Evolutionary conservation across 164 flowering plant genomes (phyloP), one percentile per base, ranked within the genome.

Genomic region (Magnolia sinica): DNA sequence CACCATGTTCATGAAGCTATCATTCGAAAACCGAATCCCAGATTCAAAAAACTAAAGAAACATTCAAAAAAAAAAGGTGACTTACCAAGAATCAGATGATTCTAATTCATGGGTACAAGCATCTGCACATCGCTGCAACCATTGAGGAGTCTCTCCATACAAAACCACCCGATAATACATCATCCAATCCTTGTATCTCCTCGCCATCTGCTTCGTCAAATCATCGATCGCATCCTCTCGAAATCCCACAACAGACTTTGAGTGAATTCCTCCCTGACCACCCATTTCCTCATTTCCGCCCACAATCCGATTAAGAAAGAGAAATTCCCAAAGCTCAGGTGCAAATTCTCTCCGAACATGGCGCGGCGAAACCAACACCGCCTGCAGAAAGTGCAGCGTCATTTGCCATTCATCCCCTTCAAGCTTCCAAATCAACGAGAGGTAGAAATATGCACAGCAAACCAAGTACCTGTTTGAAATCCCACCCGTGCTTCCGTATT

Each of bases 311-410:
- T 82, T 76, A 24, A 72, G 72, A 59, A 89, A 81, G 13, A 91
- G 79, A 55, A 31, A 80, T 64, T 74, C 70, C 74, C 91, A 91
- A 11, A 92, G 84, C 52, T 83, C 83, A 0, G 89, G 89, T 0
- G 86, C 86, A 68, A 91, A 70, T 71, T 89, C 88, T 14, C 23
- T 73, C n/a, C 76, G 75, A 14, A 90, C 82, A 61, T 82, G 79
- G 64, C 75, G 45, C 0, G 97, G 95, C 1, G 81, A 84, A 20
- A 90, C 89, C 75, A 86, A 49, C 27, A 92, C 11, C 9, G 97
- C 90, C 77, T 91, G 97, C 20, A 92, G 89, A 74, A 91, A 91
- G 83, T 92, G 91, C 78, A 83, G 65, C 1, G 95, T 89, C 68
- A 83, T 89, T 83, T 90, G 95, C 89, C 83, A 89, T 63, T 90